Evolutionary conservation across 1,139 yeast species (phyloP), one percentile per base, ranked within the genome.

Genomic region (Arxiozyma heterogenica): DNA sequence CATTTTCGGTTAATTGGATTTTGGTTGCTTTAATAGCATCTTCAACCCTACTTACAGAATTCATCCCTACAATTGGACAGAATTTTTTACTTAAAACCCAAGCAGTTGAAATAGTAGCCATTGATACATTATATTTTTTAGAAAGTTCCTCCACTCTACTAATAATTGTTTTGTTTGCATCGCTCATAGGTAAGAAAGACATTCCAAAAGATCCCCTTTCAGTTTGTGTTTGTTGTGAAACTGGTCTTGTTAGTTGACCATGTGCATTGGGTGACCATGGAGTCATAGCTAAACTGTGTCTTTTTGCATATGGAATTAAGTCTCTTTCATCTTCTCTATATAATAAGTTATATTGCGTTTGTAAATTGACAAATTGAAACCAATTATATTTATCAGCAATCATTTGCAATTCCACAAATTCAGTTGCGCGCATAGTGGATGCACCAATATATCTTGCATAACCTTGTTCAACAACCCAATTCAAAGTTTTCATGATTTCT

Each of bases 61-160:
- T 52, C 50, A 54, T 43, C 0, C 88, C 88, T n/a, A 83, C 76
- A 58, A 83, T 78, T 3, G 84, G 84, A 41, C 62, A 57, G 9
- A 70, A 62, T 7, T 84, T 84, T 63, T 81, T 81, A 47, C 70
- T 57, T 8, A 80, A 57, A 3, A 73, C 73, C 84, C 84, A 83
- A 3, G 84, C 81, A n/a, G 77, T 73, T 3, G 85, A 74, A 21
- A 82, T 65, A 20, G 70, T 70, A 0, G 84, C 80, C 85, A 81
- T 82, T 15, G 77, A 64, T 21, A 72, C 73, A 21, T 66, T 68
- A 49, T 70, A 66, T 60, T 75, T 75, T 59, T 71, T 70, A 11
- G 86, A 74, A 5, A 83, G 45, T 58, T 75, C 74, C 63, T 81
- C 83, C 20, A 83, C 81, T 27, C 86, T 68, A 18, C 64, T 59